Evolutionary conservation across 192 early-diverging fungal genomes (phyloP).

Genomic region (Thamnidium elegans): DNA sequence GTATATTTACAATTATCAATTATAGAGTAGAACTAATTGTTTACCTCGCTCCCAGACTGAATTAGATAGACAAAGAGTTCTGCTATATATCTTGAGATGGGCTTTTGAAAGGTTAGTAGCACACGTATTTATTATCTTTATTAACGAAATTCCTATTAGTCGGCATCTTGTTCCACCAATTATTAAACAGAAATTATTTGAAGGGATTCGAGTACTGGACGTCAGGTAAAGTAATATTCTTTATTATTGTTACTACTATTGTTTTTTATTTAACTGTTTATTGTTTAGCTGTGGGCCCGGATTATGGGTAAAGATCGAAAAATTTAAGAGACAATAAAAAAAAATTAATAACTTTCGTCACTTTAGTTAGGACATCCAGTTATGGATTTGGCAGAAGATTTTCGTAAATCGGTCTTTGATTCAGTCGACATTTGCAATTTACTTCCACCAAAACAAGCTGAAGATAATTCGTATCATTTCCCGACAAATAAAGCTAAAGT

Average conservation of each 20-base stretch:
- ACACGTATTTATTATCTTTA: no score
- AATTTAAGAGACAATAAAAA: background rate
- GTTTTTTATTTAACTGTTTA: no score
- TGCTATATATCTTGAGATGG: conserved; percentile 31
- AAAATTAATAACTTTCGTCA: background rate
- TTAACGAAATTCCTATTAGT: no score
- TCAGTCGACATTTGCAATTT: conserved; percentile 21
- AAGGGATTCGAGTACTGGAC: conserved; percentile 23
- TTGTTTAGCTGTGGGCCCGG: conserved; percentile 26
- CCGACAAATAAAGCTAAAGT: background rate
- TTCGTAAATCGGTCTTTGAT: conserved; percentile 5
- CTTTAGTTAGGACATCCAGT: conserved; percentile 12
- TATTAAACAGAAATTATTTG: conserved; percentile 1
- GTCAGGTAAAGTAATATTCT: conserved; percentile 18
- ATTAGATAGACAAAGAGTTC: conserved; percentile 24
- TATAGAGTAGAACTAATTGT: background rate
- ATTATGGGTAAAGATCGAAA: conserved; percentile 20
- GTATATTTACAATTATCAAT: no score
- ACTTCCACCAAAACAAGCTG: background rate
- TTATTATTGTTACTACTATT: conserved; percentile 4
- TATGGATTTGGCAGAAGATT: conserved; percentile 29
- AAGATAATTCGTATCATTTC: background rate
- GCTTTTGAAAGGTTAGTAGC: conserved; percentile 30
- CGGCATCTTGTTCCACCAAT: conserved; percentile 18
- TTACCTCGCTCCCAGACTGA: conserved; percentile 28